Evolutionary conservation across 179 eudicot species (phyloP), one percentile per base, ranked within the genome.

Genomic region (Camellia oleifera): DNA sequence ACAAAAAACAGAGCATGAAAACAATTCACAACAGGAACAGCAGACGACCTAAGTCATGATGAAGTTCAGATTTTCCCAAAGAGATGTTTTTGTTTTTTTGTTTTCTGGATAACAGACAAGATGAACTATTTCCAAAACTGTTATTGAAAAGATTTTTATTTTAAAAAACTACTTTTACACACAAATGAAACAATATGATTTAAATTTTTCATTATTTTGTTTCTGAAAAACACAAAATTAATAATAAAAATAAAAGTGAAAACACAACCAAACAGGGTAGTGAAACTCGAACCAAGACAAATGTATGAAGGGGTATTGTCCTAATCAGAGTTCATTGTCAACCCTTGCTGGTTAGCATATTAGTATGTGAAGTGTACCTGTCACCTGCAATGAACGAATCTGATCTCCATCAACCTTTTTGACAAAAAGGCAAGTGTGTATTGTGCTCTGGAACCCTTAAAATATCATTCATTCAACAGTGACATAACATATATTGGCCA

Each of bases 381-480:
- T 48, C 52, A 48, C 7, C 52, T 4, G 7, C 17, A 52, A 20
- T 23, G 17, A 52, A 13, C 62, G 76, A 52, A 72, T 53, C 76
- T 52, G 62, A 20, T 53, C 46, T 23, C 76, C 32, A 53, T 72
- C 76, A 72, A 20, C 44, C 76, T 52, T 53, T 72, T 20, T 53
- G 40, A 53, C 57, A 72, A 72, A 50, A 72, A 48, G 1, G 58
- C 62, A 53, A 72, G n/a, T 0, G 17, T 26, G 26, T 17, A 72
- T 72, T 72, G 32, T 72, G 44, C 60, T 52, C 50, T 72, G 42
- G 75, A 72, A 50, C 75, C 18, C 75, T 52, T 72, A 7, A 17
- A 44, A 18, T 44, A n/a, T 53, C 52, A 11, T 2, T 18, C 50
- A 71, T 50, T 50, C 58, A 53, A 53, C 26, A 54, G 20, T n/a